A percentile compares a stretch with the other conserved stretches of the same genome.
phyloP scores from a whole-genome alignment of 192 early-diverging fungal genomes.

The Physocladia obscura region DNA sequence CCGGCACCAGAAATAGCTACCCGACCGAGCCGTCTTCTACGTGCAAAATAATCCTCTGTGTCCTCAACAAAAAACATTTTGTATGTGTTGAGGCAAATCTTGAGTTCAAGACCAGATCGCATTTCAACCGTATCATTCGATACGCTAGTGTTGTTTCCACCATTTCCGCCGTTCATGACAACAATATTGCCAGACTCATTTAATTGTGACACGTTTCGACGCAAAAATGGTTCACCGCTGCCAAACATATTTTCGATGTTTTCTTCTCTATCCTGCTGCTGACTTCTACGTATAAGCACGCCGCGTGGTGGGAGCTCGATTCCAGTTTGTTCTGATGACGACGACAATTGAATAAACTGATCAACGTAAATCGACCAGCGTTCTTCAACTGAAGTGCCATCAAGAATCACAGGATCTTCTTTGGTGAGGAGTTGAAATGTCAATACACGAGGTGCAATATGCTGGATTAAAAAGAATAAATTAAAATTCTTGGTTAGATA shows the following conservation, averaged over 20 bases:
- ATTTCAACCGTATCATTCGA: slow-evolving; percentile 59
- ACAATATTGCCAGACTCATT: background rate
- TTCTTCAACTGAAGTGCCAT: slow-evolving; percentile 82
- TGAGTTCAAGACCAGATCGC: slow-evolving; percentile 84
- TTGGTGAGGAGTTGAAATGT: slow-evolving; percentile 86
- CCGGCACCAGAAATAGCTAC: background rate
- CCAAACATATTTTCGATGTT: background rate
- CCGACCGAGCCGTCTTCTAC: background rate
- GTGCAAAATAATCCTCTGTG: slow-evolving; percentile 85
- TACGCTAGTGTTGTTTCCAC: background rate
- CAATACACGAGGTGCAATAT: slow-evolving; percentile 57
- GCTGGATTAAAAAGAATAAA: slow-evolving; percentile 39
- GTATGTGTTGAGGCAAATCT: slow-evolving; percentile 96
- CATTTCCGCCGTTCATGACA: slow-evolving; percentile 43
- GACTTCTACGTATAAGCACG: slow-evolving; percentile 55
- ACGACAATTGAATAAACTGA: slow-evolving; percentile 80
- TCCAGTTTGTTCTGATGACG: background rate
- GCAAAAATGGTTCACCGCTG: slow-evolving; percentile 68
- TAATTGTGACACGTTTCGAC: slow-evolving; percentile 43
- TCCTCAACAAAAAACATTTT: slow-evolving; percentile 94
- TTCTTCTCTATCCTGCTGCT: background rate
- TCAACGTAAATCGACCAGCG: slow-evolving; percentile 94
- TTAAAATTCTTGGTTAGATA: background rate
- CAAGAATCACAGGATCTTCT: slow-evolving; percentile 82
- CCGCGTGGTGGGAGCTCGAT: slow-evolving; percentile 54